Evolutionary conservation across 768 basidiomycete species (phyloP).

Genomic region (Calocybe cyanea): DNA sequence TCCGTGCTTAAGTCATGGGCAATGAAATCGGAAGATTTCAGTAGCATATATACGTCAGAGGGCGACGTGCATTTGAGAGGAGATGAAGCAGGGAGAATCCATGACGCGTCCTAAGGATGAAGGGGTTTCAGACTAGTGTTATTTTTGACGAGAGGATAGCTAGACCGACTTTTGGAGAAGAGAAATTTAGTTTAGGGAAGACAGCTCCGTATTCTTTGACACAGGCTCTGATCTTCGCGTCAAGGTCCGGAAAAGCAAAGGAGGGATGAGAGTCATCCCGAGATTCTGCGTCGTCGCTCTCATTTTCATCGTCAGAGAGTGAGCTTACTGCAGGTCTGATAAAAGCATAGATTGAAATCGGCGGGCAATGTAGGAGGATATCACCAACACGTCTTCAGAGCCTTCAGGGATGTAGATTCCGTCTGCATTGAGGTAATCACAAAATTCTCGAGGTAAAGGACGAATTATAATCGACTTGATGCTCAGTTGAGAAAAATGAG

Average conservation of each 20-base stretch:
- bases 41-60: constrained; percentile 84
- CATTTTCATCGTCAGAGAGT: constrained; percentile 63
- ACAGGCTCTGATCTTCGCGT: constrained; percentile 60
- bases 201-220: constrained; percentile 75
- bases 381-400: constrained; percentile 68
- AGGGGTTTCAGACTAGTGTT: neutral
- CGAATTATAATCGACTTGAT: constrained; percentile 74
- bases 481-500: constrained; percentile 55
- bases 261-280: constrained; percentile 23
- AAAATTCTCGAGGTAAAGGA: constrained; percentile 61
- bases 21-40: constrained; percentile 92
- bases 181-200: constrained; percentile 96
- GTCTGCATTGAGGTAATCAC: constrained; percentile 74
- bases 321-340: constrained; percentile 49
- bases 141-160: neutral
- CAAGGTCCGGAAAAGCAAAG: constrained; percentile 82
- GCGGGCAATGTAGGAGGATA: neutral
- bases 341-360: constrained; percentile 3
- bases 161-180: constrained; percentile 73
- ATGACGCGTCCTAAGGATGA: constrained; percentile 73
- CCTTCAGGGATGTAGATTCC: constrained; percentile 82
- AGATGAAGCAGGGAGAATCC: constrained; percentile 81
- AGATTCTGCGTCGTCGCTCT: constrained; percentile 34
- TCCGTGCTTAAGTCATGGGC: constrained; percentile 66
- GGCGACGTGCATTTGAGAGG: constrained; percentile 86